Percentiles rank a stretch among this genome's conserved stretches.
phyloP scores from a whole-genome alignment of 2,329 filamentous ascomycete genomes.

The Huntiella decipiens region DNA sequence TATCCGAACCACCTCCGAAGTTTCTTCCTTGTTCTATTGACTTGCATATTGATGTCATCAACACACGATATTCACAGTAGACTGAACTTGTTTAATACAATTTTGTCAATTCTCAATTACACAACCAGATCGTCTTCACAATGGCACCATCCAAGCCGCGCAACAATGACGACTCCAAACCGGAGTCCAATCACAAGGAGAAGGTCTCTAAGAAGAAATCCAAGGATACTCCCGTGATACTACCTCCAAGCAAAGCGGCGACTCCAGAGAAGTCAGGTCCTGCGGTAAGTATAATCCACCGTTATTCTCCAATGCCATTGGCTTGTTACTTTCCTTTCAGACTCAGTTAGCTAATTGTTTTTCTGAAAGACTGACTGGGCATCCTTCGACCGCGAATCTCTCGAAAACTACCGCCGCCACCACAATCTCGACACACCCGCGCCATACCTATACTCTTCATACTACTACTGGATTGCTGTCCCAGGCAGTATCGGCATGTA shows the following conservation, averaged over 20 bases:
- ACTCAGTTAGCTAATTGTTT: constrained; percentile 4
- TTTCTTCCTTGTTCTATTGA: too few relatives aligned
- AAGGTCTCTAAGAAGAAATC: constrained; percentile 26
- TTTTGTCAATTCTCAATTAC: not conserved
- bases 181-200: constrained; percentile 17
- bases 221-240: constrained; percentile 16
- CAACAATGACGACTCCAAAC: constrained; percentile 28
- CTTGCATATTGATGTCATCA: too few relatives aligned
- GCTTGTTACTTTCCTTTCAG: not conserved
- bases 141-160: constrained; percentile 30
- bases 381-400: constrained; percentile 44
- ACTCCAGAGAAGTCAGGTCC: constrained; percentile 8
- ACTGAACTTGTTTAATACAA: not conserved
- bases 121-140: not conserved
- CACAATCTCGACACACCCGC: constrained; percentile 53
- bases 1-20: constrained; percentile 4
- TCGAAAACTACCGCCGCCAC: constrained; percentile 58
- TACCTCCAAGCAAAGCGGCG: constrained; percentile 7
- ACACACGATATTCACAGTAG: too few relatives aligned
- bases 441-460: constrained; percentile 42
- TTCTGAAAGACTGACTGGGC: constrained; percentile 41
- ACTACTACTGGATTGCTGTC: constrained; percentile 41
- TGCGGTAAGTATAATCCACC: constrained; percentile 6
- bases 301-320: not conserved
- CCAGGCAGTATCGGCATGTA: constrained; percentile 46